phyloP scores from a whole-genome alignment of 106 monocot species.

The Chionographis japonica region DNA sequence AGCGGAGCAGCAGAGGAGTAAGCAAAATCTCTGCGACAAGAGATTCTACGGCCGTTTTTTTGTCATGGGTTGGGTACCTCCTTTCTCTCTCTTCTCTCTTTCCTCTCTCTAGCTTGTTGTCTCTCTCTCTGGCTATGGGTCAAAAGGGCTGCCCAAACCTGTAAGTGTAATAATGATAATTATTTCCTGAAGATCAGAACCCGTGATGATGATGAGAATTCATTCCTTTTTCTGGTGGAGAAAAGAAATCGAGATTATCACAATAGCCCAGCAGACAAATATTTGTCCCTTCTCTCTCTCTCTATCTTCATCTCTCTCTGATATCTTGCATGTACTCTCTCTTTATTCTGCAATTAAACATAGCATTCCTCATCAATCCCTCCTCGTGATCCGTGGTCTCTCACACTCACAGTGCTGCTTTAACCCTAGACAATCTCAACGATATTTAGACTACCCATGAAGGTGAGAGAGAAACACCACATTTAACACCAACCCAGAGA shows the following conservation, averaged over 20 bases:
- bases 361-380: conserved; percentile 4
- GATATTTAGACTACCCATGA: conserved; percentile 10
- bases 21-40: conserved; percentile 2
- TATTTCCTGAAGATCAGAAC: no score
- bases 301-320: conserved; percentile 2
- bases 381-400: conserved; percentile 25
- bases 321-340: not conserved
- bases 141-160: conserved; percentile 14
- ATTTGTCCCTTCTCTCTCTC: conserved; percentile 13
- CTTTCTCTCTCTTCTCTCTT: not conserved
- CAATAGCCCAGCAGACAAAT: conserved; percentile 6
- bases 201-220: not conserved
- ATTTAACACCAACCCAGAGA: not conserved
- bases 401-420: conserved; percentile 19
- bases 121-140: not conserved
- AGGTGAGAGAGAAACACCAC: not conserved
- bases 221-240: not conserved
- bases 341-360: not conserved
- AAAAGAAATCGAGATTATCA: conserved; percentile 4
- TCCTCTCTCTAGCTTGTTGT: conserved; percentile 2
- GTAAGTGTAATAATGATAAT: conserved; percentile 13
- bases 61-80: not conserved
- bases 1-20: no score
- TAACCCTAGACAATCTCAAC: conserved; percentile 36
- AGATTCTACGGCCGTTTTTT: conserved; percentile 24